phyloP scores from a whole-genome alignment of 2,329 filamentous ascomycete genomes.

The Alternaria consortialis region DNA sequence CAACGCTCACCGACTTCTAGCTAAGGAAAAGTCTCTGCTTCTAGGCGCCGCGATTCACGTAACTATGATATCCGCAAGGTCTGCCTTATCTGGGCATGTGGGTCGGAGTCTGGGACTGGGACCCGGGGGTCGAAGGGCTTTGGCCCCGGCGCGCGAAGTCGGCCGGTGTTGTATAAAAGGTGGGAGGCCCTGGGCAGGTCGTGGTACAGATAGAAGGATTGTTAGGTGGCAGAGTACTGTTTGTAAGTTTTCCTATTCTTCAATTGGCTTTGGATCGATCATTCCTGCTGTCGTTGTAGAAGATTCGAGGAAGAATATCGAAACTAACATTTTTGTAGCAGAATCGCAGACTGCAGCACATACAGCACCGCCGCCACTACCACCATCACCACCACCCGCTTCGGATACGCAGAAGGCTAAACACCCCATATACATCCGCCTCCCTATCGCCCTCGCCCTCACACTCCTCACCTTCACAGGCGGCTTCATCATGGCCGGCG shows the following conservation, averaged over 20 bases:
- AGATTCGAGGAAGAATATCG: not conserved
- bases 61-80: conserved; percentile 38
- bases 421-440: conserved; percentile 44
- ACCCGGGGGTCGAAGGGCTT: conserved; percentile 7
- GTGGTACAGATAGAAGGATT: conserved; percentile 7
- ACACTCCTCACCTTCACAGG: conserved; percentile 59
- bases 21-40: conserved; percentile 20
- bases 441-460: conserved; percentile 58
- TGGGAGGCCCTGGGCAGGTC: conserved; percentile 4
- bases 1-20: conserved; percentile 25
- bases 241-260: conserved; percentile 24
- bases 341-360: conserved; percentile 11
- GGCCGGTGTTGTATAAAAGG: conserved; percentile 31
- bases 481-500: conserved; percentile 67
- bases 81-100: conserved; percentile 40
- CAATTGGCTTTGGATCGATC: too few species aligned
- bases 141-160: conserved; percentile 28
- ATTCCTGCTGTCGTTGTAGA: not conserved
- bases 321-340: not conserved
- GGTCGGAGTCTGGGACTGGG: conserved; percentile 19
- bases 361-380: conserved; percentile 8
- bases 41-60: conserved; percentile 18
- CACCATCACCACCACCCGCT: conserved; percentile 10
- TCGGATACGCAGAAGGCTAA: conserved; percentile 10
- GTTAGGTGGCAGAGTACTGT: conserved; percentile 26